Evolutionary conservation across 2,329 filamentous ascomycete species (phyloP), one percentile per base, ranked within the genome.

Genomic region (Ilyonectria mors-panacis): DNA sequence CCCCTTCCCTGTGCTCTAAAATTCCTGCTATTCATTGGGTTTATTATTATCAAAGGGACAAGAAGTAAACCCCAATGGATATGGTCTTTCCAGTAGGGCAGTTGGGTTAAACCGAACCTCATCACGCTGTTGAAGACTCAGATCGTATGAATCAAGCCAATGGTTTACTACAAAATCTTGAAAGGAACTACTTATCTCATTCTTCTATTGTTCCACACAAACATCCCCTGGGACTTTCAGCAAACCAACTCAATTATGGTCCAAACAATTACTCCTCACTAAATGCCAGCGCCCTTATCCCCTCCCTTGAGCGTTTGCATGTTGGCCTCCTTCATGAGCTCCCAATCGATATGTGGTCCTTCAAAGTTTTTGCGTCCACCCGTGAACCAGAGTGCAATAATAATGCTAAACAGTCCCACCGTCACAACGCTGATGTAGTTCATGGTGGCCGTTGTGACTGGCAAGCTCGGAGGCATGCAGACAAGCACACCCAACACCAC

Each of bases 321-420:
- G 10, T 67, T 67, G 7, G 65, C 61, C 15, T 67, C 65, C 26
- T 60, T 67, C 23, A 67, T 67, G 10, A 67, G 44, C 12, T 68
- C 63, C 66, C 62, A 68, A n/a, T 68, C 63, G 10, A 68, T 66
- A 21, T 62, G 37, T 10, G 66, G 66, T 3, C 66, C 66, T 35
- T 68, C 26, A 50, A 68, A 68, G n/a, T 62, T 62, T 53, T 61
- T 65, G 8, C 39, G 55, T 2, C 66, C 66, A 8, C 39, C 35
- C 3, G 56, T 19, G 9, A 63, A 66, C 66, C 66, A 68, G 3
- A 68, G 39, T 1, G 12, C 30, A 1, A 68, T 13, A n/a, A 68
- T 66, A 1, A 68, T 62, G 0, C n/a, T n/a, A n/a, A 65, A 65
- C 13, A 68, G 12, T 0, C 66, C 66, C 23, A 68, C 62, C 0